Percentiles rank a stretch among this genome's conserved stretches.
phyloP scores from a whole-genome alignment of 257 asterid species.

The Rauvolfia tetraphylla region DNA sequence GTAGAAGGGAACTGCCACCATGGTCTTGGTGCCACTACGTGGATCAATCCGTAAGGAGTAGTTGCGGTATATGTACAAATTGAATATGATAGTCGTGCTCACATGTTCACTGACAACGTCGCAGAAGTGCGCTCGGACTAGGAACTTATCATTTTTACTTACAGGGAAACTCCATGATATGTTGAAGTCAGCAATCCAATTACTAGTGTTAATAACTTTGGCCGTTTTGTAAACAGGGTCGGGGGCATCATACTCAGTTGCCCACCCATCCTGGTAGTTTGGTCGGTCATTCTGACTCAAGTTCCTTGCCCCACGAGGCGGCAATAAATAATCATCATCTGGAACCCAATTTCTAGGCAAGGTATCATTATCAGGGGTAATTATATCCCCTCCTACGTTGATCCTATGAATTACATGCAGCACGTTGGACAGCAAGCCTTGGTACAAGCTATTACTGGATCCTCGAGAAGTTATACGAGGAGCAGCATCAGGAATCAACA shows the following conservation, averaged over 20 bases:
- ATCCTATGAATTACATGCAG: conserved; percentile 45
- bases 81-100: conserved; percentile 7
- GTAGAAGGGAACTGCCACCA: conserved; percentile 34
- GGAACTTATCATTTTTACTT: conserved; percentile 15
- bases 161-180: conserved; percentile 49
- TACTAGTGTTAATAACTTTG: conserved; percentile 22
- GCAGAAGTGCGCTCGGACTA: conserved; percentile 57
- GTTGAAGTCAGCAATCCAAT: background rate
- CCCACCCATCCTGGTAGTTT: background rate
- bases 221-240: conserved; percentile 45
- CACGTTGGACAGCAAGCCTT: background rate
- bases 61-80: conserved; percentile 24
- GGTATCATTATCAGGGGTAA: conserved; percentile 31
- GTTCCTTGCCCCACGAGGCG: background rate
- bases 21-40: fast-evolving
- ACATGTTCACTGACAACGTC: conserved; percentile 28
- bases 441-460: background rate
- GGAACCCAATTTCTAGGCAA: conserved; percentile 51
- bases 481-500: conserved; percentile 18
- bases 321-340: conserved; percentile 36
- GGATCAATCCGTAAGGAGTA: conserved; percentile 9
- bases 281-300: fast-evolving
- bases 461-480: conserved; percentile 15
- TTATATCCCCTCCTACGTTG: conserved; percentile 46
- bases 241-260: conserved; percentile 44